phyloP scores from a whole-genome alignment of 1,139 yeast genomes.

The Sugiyamaella novakii region DNA sequence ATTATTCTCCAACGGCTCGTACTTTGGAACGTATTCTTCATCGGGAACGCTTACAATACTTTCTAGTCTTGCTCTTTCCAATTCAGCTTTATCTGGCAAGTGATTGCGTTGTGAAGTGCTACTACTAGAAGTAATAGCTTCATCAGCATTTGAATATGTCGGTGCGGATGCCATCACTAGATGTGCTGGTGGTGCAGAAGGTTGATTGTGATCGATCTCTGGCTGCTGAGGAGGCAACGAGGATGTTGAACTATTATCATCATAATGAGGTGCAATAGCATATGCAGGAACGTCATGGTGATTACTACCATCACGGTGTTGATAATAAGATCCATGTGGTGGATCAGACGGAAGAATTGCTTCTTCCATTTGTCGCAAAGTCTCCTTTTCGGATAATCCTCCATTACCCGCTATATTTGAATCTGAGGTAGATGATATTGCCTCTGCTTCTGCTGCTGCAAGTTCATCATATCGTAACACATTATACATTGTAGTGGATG shows the following conservation, averaged over 20 bases:
- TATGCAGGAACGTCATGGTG: slow-evolving; percentile 7
- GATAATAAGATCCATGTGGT: slow-evolving; percentile 29
- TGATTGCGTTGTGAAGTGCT: slow-evolving; percentile 1
- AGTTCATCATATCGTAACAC: slow-evolving; percentile 23
- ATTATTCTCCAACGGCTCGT: slow-evolving; percentile 24
- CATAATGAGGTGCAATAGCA: slow-evolving; percentile 17
- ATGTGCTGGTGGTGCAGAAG: slow-evolving; percentile 18
- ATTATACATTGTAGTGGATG: slow-evolving; percentile 22
- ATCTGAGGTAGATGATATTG: slow-evolving; percentile 1
- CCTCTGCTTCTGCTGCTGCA: slow-evolving; percentile 20
- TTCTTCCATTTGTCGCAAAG: slow-evolving; percentile 54
- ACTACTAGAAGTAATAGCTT: slow-evolving; percentile 3
- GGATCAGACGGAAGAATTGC: slow-evolving; percentile 68
- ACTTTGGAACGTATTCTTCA: slow-evolving; percentile 33
- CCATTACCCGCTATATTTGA: slow-evolving; percentile 2
- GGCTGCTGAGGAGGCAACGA: not conserved
- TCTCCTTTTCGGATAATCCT: slow-evolving; percentile 52
- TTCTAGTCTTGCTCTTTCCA: slow-evolving; percentile 34
- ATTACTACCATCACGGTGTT: not conserved
- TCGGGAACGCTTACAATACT: slow-evolving; percentile 34
- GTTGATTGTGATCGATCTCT: not conserved
- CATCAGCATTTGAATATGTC: slow-evolving; percentile 5
- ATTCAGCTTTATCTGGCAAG: slow-evolving; percentile 35
- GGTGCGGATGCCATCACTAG: slow-evolving; percentile 16
- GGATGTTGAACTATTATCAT: slow-evolving; percentile 13